A percentile compares a stretch with the other conserved stretches of the same genome.
phyloP scores from a whole-genome alignment of 495 filamentous ascomycete genomes.

The Penicillium lagena region DNA sequence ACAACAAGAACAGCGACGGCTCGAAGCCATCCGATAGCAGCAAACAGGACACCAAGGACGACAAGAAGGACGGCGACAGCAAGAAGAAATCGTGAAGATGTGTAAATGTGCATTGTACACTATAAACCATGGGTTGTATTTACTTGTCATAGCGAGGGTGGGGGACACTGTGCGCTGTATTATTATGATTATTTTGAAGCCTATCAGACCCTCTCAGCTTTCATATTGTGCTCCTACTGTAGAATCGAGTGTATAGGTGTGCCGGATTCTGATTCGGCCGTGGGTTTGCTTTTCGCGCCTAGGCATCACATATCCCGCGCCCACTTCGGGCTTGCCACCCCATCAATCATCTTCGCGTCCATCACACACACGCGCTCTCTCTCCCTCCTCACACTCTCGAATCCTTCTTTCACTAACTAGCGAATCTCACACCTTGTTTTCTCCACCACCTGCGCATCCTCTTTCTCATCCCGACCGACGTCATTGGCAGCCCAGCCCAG shows the following conservation, averaged over 20 bases:
- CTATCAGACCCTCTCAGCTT: conserved; percentile 15
- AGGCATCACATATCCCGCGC: conserved; percentile 11
- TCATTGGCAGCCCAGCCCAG: conserved; percentile 15
- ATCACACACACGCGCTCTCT: neutral
- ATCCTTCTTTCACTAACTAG: conserved; percentile 3
- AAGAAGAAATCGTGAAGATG: conserved; percentile 3
- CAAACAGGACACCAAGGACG: conserved; percentile 32
- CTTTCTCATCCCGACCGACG: conserved; percentile 6
- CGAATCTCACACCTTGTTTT: conserved; percentile 1
- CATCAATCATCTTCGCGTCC: conserved; percentile 7
- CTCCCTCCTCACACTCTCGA: conserved; percentile 1
- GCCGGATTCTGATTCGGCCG: too few species aligned
- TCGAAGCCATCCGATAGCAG: conserved; percentile 19
- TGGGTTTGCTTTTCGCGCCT: neutral
- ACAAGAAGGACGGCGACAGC: conserved; percentile 47
- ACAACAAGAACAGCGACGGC: conserved; percentile 52
- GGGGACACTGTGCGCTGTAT: conserved; percentile 23
- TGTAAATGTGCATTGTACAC: conserved; percentile 20
- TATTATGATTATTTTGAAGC: conserved; percentile 20
- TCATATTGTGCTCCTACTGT: neutral
- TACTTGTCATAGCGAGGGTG: conserved; percentile 42
- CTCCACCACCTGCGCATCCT: conserved; percentile 1
- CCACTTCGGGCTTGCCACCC: neutral
- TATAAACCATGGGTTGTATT: conserved; percentile 22
- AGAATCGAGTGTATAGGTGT: neutral